Percentiles rank a stretch among this genome's conserved stretches.
Conservation (phyloP, 148 eudicot genomes). For the Dianthus caryophyllus region DNA sequence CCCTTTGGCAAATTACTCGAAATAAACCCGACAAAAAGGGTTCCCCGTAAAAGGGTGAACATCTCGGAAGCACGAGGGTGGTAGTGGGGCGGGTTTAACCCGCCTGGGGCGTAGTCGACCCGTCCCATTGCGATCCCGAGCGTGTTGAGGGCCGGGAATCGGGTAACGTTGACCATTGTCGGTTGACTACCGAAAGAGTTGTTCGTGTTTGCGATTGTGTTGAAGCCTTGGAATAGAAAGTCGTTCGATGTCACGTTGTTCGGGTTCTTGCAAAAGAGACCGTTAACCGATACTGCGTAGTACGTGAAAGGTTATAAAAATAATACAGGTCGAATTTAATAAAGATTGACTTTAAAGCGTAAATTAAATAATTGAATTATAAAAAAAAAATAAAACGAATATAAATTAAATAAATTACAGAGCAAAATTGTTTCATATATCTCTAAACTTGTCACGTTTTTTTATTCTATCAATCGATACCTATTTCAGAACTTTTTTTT, state of each 20-base stretch:
- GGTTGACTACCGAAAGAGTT: slow-evolving; percentile 6
- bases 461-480: no score
- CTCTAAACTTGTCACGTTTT: no score
- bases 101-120: slow-evolving; percentile 19
- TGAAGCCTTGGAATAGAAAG: slow-evolving; percentile 11
- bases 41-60: slow-evolving; percentile 14
- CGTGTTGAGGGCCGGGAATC: slow-evolving; percentile 20
- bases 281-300: slow-evolving; percentile 18
- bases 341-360: no score
- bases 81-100: slow-evolving; percentile 17
- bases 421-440: no score
- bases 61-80: slow-evolving; percentile 21
- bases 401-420: no score
- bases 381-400: no score
- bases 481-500: no score
- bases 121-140: slow-evolving; percentile 13
- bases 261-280: slow-evolving; percentile 21
- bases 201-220: slow-evolving; percentile 16
- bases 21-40: slow-evolving; percentile 14
- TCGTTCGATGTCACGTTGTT: slow-evolving; percentile 13
- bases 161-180: slow-evolving; percentile 3
- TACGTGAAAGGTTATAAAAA: no score
- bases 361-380: no score
- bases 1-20: slow-evolving; percentile 2
- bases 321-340: no score